A percentile compares a stretch with the other conserved stretches of the same genome.
Conservation (phyloP, 768 basidiomycete species). For the Lanmaoa rubissima region DNA sequence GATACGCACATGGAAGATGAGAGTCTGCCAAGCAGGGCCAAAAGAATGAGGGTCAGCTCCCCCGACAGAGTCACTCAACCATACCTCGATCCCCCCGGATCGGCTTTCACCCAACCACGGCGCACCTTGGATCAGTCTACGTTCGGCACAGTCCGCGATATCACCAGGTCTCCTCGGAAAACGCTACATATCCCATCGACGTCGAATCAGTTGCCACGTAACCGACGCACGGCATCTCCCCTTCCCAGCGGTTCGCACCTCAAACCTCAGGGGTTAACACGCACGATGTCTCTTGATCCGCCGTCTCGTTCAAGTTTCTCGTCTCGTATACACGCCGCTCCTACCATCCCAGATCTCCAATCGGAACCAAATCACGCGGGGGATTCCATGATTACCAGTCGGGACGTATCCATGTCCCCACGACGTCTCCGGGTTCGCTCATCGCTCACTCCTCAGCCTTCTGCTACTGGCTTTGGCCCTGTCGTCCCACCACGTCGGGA, state of each 20-base stretch:
- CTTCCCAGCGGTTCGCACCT: constrained; percentile 30
- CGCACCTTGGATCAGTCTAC: constrained; percentile 17
- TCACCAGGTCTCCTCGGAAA: constrained; percentile 30
- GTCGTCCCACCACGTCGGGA: constrained; percentile 36
- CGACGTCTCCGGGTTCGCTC: constrained; percentile 55
- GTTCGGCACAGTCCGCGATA: constrained; percentile 23
- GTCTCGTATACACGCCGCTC: constrained; percentile 25
- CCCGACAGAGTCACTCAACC: constrained; percentile 40
- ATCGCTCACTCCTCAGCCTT: constrained; percentile 69
- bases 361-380: constrained; percentile 18
- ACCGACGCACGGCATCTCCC: constrained; percentile 46
- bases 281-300: constrained; percentile 77
- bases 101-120: constrained; percentile 37
- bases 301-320: constrained; percentile 33
- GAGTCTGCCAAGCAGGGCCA: constrained; percentile 36
- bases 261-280: constrained; percentile 38
- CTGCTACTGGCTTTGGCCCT: constrained; percentile 42
- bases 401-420: constrained; percentile 48
- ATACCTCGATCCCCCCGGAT: constrained; percentile 56
- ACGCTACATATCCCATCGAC: constrained; percentile 32
- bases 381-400: constrained; percentile 25
- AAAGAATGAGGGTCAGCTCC: constrained; percentile 55
- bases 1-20: constrained; percentile 32
- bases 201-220: constrained; percentile 32
- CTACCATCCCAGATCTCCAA: constrained; percentile 36